These are phyloP conservation scores for Kwoniella sp. DNA, from an alignment of 768 basidiomycete species.

Conservation along the genomic window DNA sequence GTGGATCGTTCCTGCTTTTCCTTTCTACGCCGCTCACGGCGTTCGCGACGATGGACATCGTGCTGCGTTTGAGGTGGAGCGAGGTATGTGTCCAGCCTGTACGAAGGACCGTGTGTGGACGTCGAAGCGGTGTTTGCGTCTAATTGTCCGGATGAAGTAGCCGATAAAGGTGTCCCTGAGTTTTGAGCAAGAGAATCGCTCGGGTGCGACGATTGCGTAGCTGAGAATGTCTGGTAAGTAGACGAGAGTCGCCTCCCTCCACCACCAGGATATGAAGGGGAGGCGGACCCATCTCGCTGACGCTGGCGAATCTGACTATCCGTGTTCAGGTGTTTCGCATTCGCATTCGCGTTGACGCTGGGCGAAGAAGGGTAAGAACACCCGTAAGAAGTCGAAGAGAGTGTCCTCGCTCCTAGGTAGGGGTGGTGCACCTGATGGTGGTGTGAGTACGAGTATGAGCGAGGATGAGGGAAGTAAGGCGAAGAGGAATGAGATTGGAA, in stretches of 20 bases:
- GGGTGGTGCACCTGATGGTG: background rate
- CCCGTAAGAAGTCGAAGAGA: constrained; percentile 17
- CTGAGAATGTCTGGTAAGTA: background rate
- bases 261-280: background rate
- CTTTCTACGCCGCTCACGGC: constrained; percentile 17
- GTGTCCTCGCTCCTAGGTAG: background rate
- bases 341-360: background rate
- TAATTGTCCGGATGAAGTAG: no score
- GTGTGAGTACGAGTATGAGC: background rate
- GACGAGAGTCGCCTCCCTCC: background rate
- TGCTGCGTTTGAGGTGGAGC: background rate
- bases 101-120: background rate
- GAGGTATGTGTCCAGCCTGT: background rate
- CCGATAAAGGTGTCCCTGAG: background rate
- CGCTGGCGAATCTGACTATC: background rate
- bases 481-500: constrained; percentile 25
- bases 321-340: background rate
- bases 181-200: background rate
- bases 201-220: no score
- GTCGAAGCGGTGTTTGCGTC: background rate
- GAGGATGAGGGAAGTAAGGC: constrained; percentile 1
- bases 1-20: constrained; percentile 17
- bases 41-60: background rate
- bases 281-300: background rate
- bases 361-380: constrained; percentile 15